Percentiles rank a stretch among this genome's conserved stretches.
Conservation (phyloP, 352 stramenopile species). For the Peronospora tabacina region DNA sequence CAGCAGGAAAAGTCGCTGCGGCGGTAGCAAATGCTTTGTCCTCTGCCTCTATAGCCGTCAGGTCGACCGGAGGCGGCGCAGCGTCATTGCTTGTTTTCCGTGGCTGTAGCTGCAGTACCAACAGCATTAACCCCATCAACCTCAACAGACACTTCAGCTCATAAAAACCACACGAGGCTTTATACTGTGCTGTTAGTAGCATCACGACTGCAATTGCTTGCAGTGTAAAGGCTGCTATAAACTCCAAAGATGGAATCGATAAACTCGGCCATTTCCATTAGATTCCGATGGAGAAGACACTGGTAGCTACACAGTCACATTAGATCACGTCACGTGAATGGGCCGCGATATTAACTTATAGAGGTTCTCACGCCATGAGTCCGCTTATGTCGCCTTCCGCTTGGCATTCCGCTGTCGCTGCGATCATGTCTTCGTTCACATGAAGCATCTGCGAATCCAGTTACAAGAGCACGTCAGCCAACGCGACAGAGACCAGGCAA, state of each 20-base stretch:
- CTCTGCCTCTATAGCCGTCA: conserved; percentile 9
- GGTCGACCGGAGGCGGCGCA: conserved; percentile 7
- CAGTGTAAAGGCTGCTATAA: conserved; percentile 34
- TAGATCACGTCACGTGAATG: conserved; percentile 13
- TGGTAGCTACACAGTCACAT: conserved; percentile 41
- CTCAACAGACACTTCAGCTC: not conserved
- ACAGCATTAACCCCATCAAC: not conserved
- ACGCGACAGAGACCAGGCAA: not conserved
- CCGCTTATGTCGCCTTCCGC: conserved; percentile 40
- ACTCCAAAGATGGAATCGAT: conserved; percentile 71
- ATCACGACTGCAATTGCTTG: conserved; percentile 1
- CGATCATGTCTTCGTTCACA: conserved; percentile 68
- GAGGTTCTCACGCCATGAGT: conserved; percentile 39
- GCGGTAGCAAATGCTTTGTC: not conserved
- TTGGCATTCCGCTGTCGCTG: conserved; percentile 52
- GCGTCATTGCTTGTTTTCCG: conserved; percentile 10
- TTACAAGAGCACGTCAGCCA: not conserved
- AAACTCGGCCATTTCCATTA: conserved; percentile 79
- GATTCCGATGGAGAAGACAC: conserved; percentile 57
- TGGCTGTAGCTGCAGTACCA: not conserved
- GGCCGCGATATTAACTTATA: not conserved
- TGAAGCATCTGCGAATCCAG: conserved; percentile 47
- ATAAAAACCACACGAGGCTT: not conserved
- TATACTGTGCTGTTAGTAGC: conserved; percentile 8
- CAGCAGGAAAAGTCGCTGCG: not conserved